These are phyloP conservation scores for Endotrypanum monterogeii DNA, from an alignment of 208 protist species.

Conservation along the genomic window DNA sequence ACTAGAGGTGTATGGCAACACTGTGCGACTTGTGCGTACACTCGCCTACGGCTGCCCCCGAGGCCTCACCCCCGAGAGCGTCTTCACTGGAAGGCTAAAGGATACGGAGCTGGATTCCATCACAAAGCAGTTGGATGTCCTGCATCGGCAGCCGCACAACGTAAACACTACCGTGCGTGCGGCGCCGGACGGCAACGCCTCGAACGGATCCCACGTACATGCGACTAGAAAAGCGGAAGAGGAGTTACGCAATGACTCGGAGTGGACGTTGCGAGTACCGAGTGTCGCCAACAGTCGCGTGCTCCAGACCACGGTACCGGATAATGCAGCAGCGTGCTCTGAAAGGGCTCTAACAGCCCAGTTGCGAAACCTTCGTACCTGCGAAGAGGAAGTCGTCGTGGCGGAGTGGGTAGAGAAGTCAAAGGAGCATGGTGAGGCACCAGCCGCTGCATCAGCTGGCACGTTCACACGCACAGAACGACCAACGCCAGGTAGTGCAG, in stretches of 20 bases:
- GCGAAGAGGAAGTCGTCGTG: constrained; percentile 45
- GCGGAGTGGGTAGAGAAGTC: constrained; percentile 38
- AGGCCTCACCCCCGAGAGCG: constrained; percentile 25
- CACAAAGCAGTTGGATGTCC: constrained; percentile 29
- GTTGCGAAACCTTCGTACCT: constrained; percentile 30
- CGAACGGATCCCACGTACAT: not conserved
- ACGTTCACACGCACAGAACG: not conserved
- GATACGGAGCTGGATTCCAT: constrained; percentile 28
- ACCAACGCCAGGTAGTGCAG: not conserved
- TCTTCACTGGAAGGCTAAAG: constrained; percentile 25
- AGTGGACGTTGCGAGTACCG: constrained; percentile 24
- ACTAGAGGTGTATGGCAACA: constrained; percentile 64
- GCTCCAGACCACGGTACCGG: constrained; percentile 9
- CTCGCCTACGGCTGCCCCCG: constrained; percentile 50
- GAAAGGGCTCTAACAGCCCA: constrained; percentile 10
- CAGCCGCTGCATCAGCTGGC: not conserved
- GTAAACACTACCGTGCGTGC: constrained; percentile 1
- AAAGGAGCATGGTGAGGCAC: not conserved
- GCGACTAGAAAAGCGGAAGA: not conserved
- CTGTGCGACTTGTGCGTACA: constrained; percentile 48
- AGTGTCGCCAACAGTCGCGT: constrained; percentile 17
- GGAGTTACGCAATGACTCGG: not conserved
- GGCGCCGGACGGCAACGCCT: not conserved
- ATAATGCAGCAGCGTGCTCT: constrained; percentile 4
- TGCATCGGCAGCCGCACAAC: constrained; percentile 15